Base-by-base conservation (phyloP, 345 rosid species). In the Nasturtium officinale region DNA sequence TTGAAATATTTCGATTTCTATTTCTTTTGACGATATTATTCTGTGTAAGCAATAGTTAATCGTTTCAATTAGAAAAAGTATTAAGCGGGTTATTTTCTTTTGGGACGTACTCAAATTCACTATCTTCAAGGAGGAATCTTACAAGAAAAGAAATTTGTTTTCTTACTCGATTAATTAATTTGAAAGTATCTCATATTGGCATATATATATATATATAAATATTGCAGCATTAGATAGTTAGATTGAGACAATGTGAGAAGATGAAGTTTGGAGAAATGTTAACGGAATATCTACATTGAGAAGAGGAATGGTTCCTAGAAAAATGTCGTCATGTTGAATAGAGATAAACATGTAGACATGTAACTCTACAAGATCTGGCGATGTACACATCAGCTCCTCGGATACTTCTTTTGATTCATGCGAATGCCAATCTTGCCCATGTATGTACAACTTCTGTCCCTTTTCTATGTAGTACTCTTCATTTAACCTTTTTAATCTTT, bases 221-320 rank as follows among this genome's bases (percentile, higher is more conserved):
- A 13, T 58, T 28, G 35, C 46, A 58, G 61, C 21, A 11, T 23
- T 23, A 23, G 57, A 43, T 68, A 68, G 50, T 23, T 23, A 23
- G 57, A 43, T 68, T 75, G 50, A 76, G 67, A 13, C 3, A 32
- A 45, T 37, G 16, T 42, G 35, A 38, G 68, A 82, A 50, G 71
- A 90, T 95, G 99, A 95, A 91, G 81, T 95, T 91, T 77, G 99
- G 96, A 48, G 99, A 88, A 73, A 83, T 89, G 26, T 95, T 88
- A 46, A 81, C 70, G 71, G 93, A 90, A 80, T 91, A 87, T 74
- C 61, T 88, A 69, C 90, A 73, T 47, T 93, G 96, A 61, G 95
- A 89, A 54, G 88, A 82, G 16, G 90, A 85, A 54, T 47, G 75
- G 84, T 79, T 83, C 69, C 48, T 88, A 53, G 86, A 80, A 37